Evolutionary conservation across 129 eudicot species (phyloP).

Genomic region (Smallanthus sonchifolius): DNA sequence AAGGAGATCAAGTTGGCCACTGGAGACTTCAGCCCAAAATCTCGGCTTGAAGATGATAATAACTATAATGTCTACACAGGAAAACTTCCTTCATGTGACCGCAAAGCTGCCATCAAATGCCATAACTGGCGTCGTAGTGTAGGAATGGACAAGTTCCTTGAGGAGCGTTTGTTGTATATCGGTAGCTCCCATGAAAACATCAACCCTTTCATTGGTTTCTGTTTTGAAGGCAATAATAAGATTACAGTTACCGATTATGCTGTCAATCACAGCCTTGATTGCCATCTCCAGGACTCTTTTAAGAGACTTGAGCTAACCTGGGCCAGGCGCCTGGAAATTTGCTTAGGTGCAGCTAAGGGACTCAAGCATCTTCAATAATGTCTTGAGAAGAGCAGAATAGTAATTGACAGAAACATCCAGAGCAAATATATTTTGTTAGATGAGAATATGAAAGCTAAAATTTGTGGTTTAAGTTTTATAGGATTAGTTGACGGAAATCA

Average conservation of each 20-base stretch:
- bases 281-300: background rate
- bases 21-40: background rate
- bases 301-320: background rate
- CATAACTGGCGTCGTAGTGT: background rate
- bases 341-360: background rate
- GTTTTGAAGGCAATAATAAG: background rate
- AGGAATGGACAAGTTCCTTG: background rate
- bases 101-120: background rate
- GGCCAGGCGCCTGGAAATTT: background rate
- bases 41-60: background rate
- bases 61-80: slow-evolving; percentile 8
- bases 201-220: slow-evolving; percentile 12
- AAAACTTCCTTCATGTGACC: background rate
- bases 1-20: background rate
- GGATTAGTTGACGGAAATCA: background rate
- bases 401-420: background rate
- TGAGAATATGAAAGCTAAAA: background rate
- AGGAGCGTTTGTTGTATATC: background rate
- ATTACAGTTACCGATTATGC: background rate
- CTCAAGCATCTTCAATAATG: background rate
- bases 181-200: slow-evolving; percentile 4
- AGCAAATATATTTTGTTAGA: background rate
- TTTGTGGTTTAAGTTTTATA: background rate
- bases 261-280: slow-evolving; percentile 4
- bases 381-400: background rate